Percentiles rank a stretch among this genome's conserved stretches.
These are phyloP conservation scores for Aureobasidium sp. DNA, from an alignment of 2,329 filamentous ascomycete genomes.

Conservation along the genomic window DNA sequence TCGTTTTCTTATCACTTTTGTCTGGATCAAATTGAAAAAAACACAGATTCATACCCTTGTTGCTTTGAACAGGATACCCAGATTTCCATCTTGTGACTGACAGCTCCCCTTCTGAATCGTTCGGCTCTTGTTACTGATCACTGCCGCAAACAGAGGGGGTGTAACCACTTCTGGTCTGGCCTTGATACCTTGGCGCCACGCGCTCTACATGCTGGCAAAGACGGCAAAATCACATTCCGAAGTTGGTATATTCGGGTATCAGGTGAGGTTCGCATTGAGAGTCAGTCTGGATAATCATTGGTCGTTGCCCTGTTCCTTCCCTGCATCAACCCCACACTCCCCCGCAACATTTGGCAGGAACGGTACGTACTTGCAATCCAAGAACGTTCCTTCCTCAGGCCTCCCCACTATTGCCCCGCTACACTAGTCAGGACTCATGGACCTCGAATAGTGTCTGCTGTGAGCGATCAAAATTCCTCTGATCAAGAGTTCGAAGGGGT, in stretches of 20 bases:
- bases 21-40: neutral
- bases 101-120: too few species aligned
- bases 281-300: neutral
- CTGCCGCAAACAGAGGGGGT: neutral
- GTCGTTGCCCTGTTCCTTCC: neutral
- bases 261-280: neutral
- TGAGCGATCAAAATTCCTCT: neutral
- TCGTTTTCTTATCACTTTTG: neutral
- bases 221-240: constrained; percentile 3
- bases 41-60: neutral
- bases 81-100: neutral
- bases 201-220: neutral
- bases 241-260: neutral
- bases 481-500: neutral
- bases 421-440: neutral
- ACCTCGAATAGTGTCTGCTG: neutral
- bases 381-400: neutral
- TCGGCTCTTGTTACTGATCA: neutral
- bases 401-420: neutral
- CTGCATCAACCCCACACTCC: constrained; percentile 7
- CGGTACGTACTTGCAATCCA: neutral
- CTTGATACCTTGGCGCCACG: neutral
- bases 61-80: too few species aligned
- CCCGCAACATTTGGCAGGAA: constrained; percentile 3
- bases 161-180: neutral